Percentiles rank a stretch among this genome's conserved stretches.
Conservation (phyloP, 345 rosid genomes). For the Draba incana region DNA sequence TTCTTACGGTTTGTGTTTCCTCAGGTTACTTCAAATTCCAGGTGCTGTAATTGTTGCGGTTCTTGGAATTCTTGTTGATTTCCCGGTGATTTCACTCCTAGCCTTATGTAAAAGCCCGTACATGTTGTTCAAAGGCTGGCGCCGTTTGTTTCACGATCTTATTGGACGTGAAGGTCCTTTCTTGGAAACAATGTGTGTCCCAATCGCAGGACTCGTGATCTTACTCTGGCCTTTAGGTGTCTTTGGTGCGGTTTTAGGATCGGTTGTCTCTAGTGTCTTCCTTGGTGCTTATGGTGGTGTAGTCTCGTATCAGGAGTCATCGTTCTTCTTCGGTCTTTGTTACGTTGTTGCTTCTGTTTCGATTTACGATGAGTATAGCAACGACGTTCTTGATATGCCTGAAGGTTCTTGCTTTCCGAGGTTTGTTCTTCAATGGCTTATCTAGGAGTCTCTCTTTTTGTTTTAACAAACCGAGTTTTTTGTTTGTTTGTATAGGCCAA, state of each 20-base stretch:
- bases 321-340: slow-evolving; percentile 84
- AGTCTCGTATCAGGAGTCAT: slow-evolving; percentile 88
- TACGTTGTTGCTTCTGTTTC: slow-evolving; percentile 81
- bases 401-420: slow-evolving; percentile 96
- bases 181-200: slow-evolving; percentile 96
- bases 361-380: slow-evolving; percentile 95
- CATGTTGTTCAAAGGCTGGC: slow-evolving; percentile 98
- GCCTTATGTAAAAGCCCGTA: slow-evolving; percentile 83
- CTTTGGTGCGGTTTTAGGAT: slow-evolving; percentile 81
- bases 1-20: slow-evolving; percentile 29
- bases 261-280: slow-evolving; percentile 73
- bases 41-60: slow-evolving; percentile 63
- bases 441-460: neutral
- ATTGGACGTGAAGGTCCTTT: slow-evolving; percentile 98
- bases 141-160: slow-evolving; percentile 89
- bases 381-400: slow-evolving; percentile 85
- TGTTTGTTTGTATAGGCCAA: slow-evolving; percentile 47
- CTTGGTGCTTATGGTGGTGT: slow-evolving; percentile 87
- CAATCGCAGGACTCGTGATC: slow-evolving; percentile 94
- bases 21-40: slow-evolving; percentile 74
- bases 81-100: slow-evolving; percentile 66
- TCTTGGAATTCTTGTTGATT: slow-evolving; percentile 72
- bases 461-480: neutral
- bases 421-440: slow-evolving; percentile 35
- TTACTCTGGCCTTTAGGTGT: slow-evolving; percentile 97